Base-by-base conservation (phyloP, 495 filamentous ascomycete species). In the Penicillium coffeae region DNA sequence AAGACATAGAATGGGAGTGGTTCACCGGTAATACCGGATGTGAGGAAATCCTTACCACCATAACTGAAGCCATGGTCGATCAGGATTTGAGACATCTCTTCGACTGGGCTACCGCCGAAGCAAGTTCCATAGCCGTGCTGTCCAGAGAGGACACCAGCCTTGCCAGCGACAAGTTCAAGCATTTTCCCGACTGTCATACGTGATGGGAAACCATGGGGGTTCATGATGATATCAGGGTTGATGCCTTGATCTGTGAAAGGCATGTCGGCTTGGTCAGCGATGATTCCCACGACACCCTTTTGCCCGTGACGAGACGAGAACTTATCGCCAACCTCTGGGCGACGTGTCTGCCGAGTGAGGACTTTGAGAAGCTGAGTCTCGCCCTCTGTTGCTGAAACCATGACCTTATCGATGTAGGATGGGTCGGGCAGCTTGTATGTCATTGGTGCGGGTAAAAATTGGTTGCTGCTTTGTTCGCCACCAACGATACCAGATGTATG, bases 121-220 rank as follows among this genome's bases (percentile, higher is more conserved):
- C 92, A 92, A 18, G 95, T 96, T 16, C 94, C 93, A 62, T 94
- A 95, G 42, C 92, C 82, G 38, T 87, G 79, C 21, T 83, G 82
- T 2, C 94, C 94, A 21, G 81, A 74, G 15, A 97, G 63, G 2
- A 97, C 84, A 19, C 90, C 87, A 2, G 94, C 92, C 68, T 99
- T 99, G 39, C 94, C 94, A 1, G 92, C 86, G 10, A 99, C 77
- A 36, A 95, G 85, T 66, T 99, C 93, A 42, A 99, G 77, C 77
- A 99, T 89, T 66, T 99, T 97, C 8, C 94, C 93, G 55, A 99
- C 94, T 39, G 93, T 99, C 93, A 99, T 99, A 64, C 93, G 93
- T 9, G 91, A 96, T 7, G 93, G 93, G 78, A 99, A 97, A 81
- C 94, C 93, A 70, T 99, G 93, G 1, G 93, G 93, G 73, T 99